These are phyloP conservation scores for Diaporthe humulicola DNA, from an alignment of 2,329 filamentous ascomycete species.

Conservation along the genomic window DNA sequence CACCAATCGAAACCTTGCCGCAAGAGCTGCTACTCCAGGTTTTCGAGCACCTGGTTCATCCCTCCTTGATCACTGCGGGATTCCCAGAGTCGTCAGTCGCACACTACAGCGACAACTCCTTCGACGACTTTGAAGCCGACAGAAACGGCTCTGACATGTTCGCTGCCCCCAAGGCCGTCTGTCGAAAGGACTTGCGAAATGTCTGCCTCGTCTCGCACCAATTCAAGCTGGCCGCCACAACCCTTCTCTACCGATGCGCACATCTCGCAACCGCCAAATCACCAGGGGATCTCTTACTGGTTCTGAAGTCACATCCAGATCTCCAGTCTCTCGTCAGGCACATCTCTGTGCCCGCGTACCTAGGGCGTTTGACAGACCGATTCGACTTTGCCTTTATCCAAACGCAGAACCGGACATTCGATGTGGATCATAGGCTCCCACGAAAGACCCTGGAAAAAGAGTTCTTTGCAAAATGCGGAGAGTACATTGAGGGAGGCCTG, in stretches of 20 bases:
- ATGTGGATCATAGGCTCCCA: too few relatives aligned
- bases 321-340: not conserved
- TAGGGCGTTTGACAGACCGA: accelerated
- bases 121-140: not conserved
- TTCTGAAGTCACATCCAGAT: not conserved
- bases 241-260: conserved; percentile 6
- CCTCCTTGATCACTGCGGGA: not conserved
- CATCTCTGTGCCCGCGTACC: not conserved
- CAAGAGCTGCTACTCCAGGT: conserved; percentile 1
- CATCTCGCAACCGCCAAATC: not conserved
- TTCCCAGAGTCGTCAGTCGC: not conserved
- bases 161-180: too few relatives aligned
- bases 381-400: not conserved
- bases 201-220: not conserved
- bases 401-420: not conserved
- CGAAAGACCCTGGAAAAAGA: not conserved
- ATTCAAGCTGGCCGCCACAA: not conserved
- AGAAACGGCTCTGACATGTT: too few relatives aligned
- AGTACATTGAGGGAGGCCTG: not conserved
- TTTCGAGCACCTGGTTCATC: not conserved
- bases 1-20: not conserved
- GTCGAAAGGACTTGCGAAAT: not conserved
- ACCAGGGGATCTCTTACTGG: not conserved
- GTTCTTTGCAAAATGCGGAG: not conserved
- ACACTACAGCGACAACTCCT: not conserved